Conservation (phyloP, 1,284 basidiomycete genomes). For the Apiotrichum siamense region DNA sequence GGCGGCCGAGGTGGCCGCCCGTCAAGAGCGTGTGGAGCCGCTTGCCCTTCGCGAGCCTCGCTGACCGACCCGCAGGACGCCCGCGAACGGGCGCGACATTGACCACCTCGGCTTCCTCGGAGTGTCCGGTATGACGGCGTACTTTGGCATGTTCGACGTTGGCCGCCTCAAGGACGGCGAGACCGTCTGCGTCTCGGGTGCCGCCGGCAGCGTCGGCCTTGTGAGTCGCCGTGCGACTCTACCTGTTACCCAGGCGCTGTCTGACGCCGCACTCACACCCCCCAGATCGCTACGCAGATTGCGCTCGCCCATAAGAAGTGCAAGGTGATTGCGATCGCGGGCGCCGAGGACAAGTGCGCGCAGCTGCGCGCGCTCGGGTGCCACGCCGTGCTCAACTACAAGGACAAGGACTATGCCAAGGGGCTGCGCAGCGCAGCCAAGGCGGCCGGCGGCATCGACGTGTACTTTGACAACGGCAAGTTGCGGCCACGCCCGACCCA, state of each 20-base stretch:
- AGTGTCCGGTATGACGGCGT: constrained; percentile 71
- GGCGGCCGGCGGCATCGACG: constrained; percentile 58
- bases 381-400: constrained; percentile 81
- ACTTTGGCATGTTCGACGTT: constrained; percentile 76
- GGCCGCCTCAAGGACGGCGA: constrained; percentile 74
- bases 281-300: constrained; percentile 62
- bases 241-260: constrained; percentile 10
- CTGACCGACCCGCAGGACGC: constrained; percentile 47
- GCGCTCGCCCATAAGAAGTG: constrained; percentile 51
- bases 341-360: constrained; percentile 68
- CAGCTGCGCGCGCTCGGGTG: constrained; percentile 79
- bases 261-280: constrained; percentile 38
- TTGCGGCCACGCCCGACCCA: neutral
- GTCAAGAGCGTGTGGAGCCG: too few species aligned
- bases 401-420: constrained; percentile 62
- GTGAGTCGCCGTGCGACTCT: constrained; percentile 44
- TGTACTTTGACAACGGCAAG: constrained; percentile 74
- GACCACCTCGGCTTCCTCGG: constrained; percentile 74
- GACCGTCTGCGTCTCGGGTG: constrained; percentile 75
- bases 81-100: constrained; percentile 56
- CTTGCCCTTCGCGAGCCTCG: too few species aligned
- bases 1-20: too few species aligned
- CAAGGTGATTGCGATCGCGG: constrained; percentile 78
- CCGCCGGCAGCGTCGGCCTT: constrained; percentile 70
- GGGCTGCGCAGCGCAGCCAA: too few species aligned